Conservation (phyloP, 345 rosid species). For the Eutrema yunnanense region DNA sequence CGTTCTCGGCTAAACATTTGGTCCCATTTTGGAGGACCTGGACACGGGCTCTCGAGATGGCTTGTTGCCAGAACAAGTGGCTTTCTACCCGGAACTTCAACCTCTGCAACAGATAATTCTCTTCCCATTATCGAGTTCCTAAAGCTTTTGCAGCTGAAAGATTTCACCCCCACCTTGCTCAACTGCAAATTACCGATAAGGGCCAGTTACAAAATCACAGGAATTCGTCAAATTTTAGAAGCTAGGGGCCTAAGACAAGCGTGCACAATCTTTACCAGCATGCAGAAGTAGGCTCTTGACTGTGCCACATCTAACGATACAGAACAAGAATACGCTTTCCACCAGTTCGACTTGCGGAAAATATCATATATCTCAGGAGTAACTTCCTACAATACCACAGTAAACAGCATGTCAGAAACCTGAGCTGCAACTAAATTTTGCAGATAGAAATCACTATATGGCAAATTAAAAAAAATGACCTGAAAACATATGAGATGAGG, state of each 20-base stretch:
- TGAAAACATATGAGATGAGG: slow-evolving; percentile 90
- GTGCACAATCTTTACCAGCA: slow-evolving; percentile 48
- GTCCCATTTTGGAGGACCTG: slow-evolving; percentile 89
- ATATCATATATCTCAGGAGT: slow-evolving; percentile 60
- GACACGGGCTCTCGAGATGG: slow-evolving; percentile 98
- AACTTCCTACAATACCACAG: slow-evolving; percentile 59
- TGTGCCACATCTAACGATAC: slow-evolving; percentile 40
- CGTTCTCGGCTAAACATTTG: slow-evolving; percentile 97
- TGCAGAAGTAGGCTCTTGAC: slow-evolving; percentile 64
- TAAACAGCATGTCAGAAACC: background rate
- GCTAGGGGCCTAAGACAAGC: background rate
- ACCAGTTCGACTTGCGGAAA: slow-evolving; percentile 69
- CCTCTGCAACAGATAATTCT: slow-evolving; percentile 67
- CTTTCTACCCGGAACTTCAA: slow-evolving; percentile 50
- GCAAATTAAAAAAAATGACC: slow-evolving; percentile 36
- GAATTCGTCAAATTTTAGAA: background rate
- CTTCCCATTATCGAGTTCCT: slow-evolving; percentile 82
- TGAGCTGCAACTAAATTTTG: background rate
- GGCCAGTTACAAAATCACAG: background rate
- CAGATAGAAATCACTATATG: background rate
- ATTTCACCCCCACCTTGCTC: slow-evolving; percentile 70
- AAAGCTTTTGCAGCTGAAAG: slow-evolving; percentile 55
- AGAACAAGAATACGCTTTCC: slow-evolving; percentile 76
- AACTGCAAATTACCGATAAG: slow-evolving; percentile 45
- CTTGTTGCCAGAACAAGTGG: slow-evolving; percentile 74